Evolutionary conservation across 2,329 filamentous ascomycete genomes (phyloP), one percentile per base, ranked within the genome.

Genomic region (Alternaria incomplexa): DNA sequence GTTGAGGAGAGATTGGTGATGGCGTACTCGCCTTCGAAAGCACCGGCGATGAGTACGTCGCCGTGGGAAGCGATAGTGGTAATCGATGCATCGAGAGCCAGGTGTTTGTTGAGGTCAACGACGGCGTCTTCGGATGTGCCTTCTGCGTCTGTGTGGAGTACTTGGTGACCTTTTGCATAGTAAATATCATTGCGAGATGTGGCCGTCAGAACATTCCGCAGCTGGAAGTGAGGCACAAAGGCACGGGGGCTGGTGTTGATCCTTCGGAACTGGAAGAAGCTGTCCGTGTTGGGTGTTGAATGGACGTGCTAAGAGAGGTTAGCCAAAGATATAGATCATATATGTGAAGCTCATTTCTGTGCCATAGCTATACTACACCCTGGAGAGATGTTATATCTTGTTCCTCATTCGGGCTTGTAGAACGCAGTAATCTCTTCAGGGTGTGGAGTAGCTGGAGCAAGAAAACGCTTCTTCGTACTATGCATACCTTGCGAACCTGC

Each of bases 11-110:
- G 74, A 57, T 80, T 73, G 11, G 81, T 82, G 28, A 88, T 73
- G 22, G 85, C 84, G 68, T 88, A 89, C 72, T 88, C 85, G 22
- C 87, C 87, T 22, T 81, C 77, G 67, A 88, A 88, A 7, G 86
- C 85, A 12, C 87, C 87, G 10, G 84, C 85, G 26, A 89, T 80
- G 2, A 87, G 79, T 3, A 87, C 75, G 26, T 84, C 80, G 60
- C 83, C 78, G 12, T 79, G 79, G 12, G 84, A 82, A 48, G 85
- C 83, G 70, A 88, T 83, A 5, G 84, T 86, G 1, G 85, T 87
- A 11, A 88, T 83, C 44, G 81, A 83, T 4, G 77, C 75, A 13
- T 84, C 80, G 3, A 58, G 28, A 2, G 77, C 74, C 1, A 76
- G 68, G 7, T 81, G 78, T 26, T 79, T 80, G 22, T 78, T 80